Evolutionary conservation across 495 filamentous ascomycete genomes (phyloP), one percentile per base, ranked within the genome.

Genomic region (Penicillium roqueforti): DNA sequence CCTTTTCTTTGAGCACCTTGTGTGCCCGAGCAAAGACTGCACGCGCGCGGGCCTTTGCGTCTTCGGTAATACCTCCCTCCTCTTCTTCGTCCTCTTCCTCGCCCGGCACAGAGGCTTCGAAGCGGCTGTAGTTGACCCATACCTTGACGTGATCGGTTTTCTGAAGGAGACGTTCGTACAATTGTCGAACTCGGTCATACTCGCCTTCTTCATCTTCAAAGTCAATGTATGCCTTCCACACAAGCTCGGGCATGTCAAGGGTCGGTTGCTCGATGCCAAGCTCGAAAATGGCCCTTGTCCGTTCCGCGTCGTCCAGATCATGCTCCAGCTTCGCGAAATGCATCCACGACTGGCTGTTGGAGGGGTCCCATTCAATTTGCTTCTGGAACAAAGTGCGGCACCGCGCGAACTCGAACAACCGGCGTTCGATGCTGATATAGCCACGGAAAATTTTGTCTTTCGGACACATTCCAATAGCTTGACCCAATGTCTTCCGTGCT

Each of bases 111-210:
- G 92, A 92, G 76, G 97, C 88, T 70, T 98, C 93, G 68, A 97
- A 97, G 62, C 91, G 88, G 13, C 93, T 95, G 71, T 92, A 98
- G 66, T 84, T 87, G 74, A 91, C 96, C 93, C 93, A 98, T 47
- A 98, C 93, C 79, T 97, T 97, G 76, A 96, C 89, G 64, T 98
- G 95, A 66, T 90, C 87, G 16, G 95, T 95, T 83, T 92, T 96
- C 66, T 89, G 75, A 32, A 98, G 78, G 20, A 98, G 77, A 22
- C 93, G 83, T 74, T 97, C 93, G 73, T 97, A 98, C 46, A 98
- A 74, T n/a, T 74, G 67, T 41, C 93, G 79, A 2, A 90, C 86
- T 29, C 83, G 77, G 28, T 89, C 91, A 70, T 89, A 95, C 68
- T 97, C 90, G 49, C 85, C 87, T 66, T 92, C 87, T 55, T 95